phyloP scores from a whole-genome alignment of 140 eudicot species.

The Flaveria floridana region DNA sequence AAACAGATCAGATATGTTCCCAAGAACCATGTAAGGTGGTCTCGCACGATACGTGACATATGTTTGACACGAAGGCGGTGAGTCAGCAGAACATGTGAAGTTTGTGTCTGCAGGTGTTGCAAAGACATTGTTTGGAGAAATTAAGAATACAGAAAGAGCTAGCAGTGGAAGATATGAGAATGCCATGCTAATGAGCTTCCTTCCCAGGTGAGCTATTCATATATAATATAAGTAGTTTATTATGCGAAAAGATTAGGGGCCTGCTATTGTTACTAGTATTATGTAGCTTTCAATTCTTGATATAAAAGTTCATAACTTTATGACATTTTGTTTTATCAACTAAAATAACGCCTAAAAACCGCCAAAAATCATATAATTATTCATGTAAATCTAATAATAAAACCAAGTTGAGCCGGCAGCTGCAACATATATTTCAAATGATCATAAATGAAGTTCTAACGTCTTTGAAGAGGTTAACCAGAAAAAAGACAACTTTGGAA shows the following conservation, averaged over 20 bases:
- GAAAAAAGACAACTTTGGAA: slow-evolving; percentile 40
- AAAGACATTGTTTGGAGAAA: slow-evolving; percentile 29
- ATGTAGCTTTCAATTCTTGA: slow-evolving; percentile 35
- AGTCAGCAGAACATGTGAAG: slow-evolving; percentile 53
- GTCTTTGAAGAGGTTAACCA: slow-evolving; percentile 27
- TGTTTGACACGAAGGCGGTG: slow-evolving; percentile 55
- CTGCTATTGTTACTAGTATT: slow-evolving; percentile 29
- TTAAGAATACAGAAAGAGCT: slow-evolving; percentile 31
- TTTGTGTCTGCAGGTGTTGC: slow-evolving; percentile 47
- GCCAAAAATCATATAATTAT: slow-evolving; percentile 26
- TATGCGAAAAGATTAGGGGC: slow-evolving; percentile 27
- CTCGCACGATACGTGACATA: slow-evolving; percentile 60
- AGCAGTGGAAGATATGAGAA: slow-evolving; percentile 36
- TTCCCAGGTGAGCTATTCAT: slow-evolving; percentile 7
- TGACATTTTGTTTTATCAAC: slow-evolving; percentile 38
- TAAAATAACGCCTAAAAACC: slow-evolving; percentile 20
- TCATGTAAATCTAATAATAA: slow-evolving; percentile 29
- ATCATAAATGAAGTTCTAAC: slow-evolving; percentile 28
- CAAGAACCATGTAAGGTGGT: slow-evolving; percentile 51
- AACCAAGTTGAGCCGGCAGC: slow-evolving; percentile 55
- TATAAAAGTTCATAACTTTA: slow-evolving; percentile 30
- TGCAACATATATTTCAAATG: neutral
- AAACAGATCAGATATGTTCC: slow-evolving; percentile 61
- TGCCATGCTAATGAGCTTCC: slow-evolving; percentile 46
- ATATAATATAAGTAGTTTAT: slow-evolving; percentile 15